A percentile compares a stretch with the other conserved stretches of the same genome.
phyloP scores from a whole-genome alignment of 768 basidiomycete species.

The Mycena metata region DNA sequence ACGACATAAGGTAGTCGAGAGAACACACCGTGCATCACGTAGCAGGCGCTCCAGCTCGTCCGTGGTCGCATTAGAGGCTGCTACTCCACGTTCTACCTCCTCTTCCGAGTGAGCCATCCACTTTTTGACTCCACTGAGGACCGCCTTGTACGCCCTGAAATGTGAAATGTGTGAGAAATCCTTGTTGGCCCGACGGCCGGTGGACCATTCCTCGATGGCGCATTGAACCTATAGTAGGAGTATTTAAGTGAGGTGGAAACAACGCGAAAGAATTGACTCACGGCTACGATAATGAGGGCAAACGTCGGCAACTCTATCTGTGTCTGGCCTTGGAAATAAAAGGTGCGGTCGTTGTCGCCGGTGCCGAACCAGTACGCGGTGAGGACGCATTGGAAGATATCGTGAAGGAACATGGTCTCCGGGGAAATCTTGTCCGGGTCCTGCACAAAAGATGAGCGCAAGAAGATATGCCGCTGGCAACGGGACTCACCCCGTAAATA shows the following conservation, averaged over 20 bases:
- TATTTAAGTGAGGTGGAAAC: too few species aligned
- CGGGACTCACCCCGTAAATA: not conserved
- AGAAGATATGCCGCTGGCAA: too few species aligned
- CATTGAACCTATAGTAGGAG: not conserved
- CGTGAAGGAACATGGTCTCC: conserved; percentile 11
- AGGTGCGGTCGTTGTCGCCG: not conserved
- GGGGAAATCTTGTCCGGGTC: conserved; percentile 12
- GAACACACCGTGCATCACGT: not conserved
- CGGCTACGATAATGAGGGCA: not conserved
- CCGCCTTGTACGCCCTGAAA: not conserved
- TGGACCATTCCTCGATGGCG: conserved; percentile 23
- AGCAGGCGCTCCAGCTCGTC: not conserved
- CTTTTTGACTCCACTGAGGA: not conserved
- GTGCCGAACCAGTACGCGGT: not conserved
- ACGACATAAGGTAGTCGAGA: not conserved
- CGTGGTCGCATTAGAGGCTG: not conserved
- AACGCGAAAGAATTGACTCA: too few species aligned
- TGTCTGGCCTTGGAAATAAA: conserved; percentile 7
- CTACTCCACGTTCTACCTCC: not conserved
- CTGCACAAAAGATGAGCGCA: not conserved
- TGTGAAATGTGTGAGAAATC: not conserved
- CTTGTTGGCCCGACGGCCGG: not conserved
- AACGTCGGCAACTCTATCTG: conserved; percentile 6
- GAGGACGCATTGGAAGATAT: conserved; percentile 2
- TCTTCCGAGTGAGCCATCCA: conserved; percentile 9